Evolutionary conservation across 306 rosid genomes (phyloP).

Genomic region (Notholithocarpus densiflorus): DNA sequence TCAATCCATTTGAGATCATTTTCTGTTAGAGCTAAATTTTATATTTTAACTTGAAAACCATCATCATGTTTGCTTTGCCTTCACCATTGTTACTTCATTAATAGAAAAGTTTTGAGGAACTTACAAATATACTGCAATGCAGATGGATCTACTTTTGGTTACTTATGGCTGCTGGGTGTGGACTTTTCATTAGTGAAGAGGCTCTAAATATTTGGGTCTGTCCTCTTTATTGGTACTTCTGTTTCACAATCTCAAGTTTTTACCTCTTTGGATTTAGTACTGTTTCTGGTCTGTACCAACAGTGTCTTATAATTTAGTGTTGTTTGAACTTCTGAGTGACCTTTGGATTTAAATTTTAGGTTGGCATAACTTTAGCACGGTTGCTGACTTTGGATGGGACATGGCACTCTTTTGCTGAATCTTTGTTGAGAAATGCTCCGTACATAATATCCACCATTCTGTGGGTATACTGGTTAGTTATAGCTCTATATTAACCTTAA

Average conservation of each 20-base stretch:
- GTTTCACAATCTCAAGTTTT: conserved; percentile 33
- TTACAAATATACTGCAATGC: conserved; percentile 3
- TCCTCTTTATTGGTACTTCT: conserved; percentile 51
- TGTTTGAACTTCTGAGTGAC: conserved; percentile 17
- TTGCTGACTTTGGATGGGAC: conserved; percentile 58
- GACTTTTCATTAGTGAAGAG: conserved; percentile 74
- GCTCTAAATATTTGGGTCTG: conserved; percentile 75
- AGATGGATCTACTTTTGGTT: conserved; percentile 80
- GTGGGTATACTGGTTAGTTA: conserved; percentile 69
- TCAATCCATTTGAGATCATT: neutral
- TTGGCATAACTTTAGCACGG: conserved; percentile 58
- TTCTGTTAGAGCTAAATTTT: neutral
- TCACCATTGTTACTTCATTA: neutral
- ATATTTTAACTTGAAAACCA: neutral
- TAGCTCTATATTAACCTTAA: neutral
- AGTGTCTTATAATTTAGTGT: neutral
- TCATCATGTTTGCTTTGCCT: neutral
- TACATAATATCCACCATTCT: conserved; percentile 46
- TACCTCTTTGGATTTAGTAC: conserved; percentile 9
- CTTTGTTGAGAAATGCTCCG: conserved; percentile 52
- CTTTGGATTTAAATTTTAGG: conserved; percentile 36
- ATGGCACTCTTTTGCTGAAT: conserved; percentile 56
- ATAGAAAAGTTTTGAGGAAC: neutral
- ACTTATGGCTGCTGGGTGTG: conserved; percentile 75
- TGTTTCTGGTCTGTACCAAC: neutral